These are phyloP conservation scores for Jatropha podagrica DNA, from an alignment of 441 rosid species.

Conservation along the genomic window DNA sequence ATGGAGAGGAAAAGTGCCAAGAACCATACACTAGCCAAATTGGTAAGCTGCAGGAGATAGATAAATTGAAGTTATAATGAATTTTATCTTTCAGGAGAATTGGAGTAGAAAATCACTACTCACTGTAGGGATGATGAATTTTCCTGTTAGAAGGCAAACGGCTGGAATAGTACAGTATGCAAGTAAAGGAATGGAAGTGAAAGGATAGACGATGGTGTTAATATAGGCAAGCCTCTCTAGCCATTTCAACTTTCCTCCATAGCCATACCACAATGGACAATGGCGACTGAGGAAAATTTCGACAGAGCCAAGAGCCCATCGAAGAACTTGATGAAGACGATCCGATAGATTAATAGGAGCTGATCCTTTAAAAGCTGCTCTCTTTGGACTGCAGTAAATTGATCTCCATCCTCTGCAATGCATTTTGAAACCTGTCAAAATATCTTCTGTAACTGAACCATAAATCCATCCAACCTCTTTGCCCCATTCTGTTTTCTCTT, in stretches of 20 bases:
- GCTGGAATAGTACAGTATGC: slow-evolving; percentile 82
- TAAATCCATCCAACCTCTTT: slow-evolving; percentile 99
- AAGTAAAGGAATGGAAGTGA: slow-evolving; percentile 87
- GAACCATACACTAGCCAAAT: slow-evolving; percentile 71
- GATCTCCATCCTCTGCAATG: slow-evolving; percentile 96
- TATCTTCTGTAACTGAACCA: slow-evolving; percentile 90
- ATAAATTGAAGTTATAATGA: neutral
- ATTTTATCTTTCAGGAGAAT: neutral
- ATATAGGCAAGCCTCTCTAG: slow-evolving; percentile 83
- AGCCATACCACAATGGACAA: slow-evolving; percentile 92
- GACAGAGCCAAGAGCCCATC: slow-evolving; percentile 96
- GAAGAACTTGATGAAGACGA: slow-evolving; percentile 80
- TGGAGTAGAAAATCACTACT: slow-evolving; percentile 15
- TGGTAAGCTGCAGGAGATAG: slow-evolving; percentile 57
- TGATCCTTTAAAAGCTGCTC: slow-evolving; percentile 85
- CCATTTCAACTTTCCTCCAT: slow-evolving; percentile 82
- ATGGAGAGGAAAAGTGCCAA: slow-evolving; percentile 79
- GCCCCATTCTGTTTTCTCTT: slow-evolving; percentile 98
- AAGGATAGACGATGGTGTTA: slow-evolving; percentile 86
- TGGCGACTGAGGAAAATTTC: slow-evolving; percentile 91
- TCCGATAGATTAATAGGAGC: slow-evolving; percentile 95
- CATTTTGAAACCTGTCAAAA: slow-evolving; percentile 88
- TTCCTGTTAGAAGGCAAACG: slow-evolving; percentile 89
- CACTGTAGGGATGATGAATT: slow-evolving; percentile 87
- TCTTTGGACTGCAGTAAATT: slow-evolving; percentile 72